Evolutionary conservation across 1,284 basidiomycete genomes (phyloP).

Genomic region (Ustilago curta): DNA sequence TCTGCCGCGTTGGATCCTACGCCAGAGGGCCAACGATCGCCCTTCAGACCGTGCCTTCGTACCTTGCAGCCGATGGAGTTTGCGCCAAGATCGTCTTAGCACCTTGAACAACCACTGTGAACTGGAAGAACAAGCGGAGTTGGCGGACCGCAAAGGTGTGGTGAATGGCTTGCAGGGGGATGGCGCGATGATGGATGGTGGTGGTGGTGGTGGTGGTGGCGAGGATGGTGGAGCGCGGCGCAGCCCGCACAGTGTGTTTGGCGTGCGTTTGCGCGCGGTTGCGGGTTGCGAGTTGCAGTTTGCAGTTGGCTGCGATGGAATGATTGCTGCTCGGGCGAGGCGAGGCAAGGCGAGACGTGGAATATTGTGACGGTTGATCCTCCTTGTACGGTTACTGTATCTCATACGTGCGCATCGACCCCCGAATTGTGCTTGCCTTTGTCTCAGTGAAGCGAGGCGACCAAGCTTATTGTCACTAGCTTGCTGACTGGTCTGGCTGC

Average conservation of each 20-base stretch:
- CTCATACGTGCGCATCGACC: slow-evolving; percentile 11
- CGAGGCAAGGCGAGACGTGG: background rate
- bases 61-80: too few species aligned
- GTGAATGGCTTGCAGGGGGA: background rate
- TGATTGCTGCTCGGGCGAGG: slow-evolving; percentile 9
- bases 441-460: background rate
- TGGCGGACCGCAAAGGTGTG: background rate
- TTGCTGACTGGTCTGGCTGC: background rate
- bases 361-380: slow-evolving; percentile 4
- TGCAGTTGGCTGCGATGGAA: slow-evolving; percentile 3
- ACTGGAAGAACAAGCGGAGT: background rate
- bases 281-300: background rate
- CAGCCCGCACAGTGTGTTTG: background rate
- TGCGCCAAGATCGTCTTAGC: background rate
- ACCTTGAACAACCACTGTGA: background rate
- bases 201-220: slow-evolving; percentile 7
- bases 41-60: too few species aligned
- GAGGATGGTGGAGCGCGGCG: background rate
- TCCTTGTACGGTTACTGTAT: background rate
- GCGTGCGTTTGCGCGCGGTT: background rate
- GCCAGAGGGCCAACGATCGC: too few species aligned
- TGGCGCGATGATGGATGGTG: background rate
- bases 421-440: slow-evolving; percentile 6
- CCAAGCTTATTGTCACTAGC: background rate
- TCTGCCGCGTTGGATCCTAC: too few species aligned